phyloP scores from a whole-genome alignment of 2,329 filamentous ascomycete genomes.

The Emmonsia crescens region DNA sequence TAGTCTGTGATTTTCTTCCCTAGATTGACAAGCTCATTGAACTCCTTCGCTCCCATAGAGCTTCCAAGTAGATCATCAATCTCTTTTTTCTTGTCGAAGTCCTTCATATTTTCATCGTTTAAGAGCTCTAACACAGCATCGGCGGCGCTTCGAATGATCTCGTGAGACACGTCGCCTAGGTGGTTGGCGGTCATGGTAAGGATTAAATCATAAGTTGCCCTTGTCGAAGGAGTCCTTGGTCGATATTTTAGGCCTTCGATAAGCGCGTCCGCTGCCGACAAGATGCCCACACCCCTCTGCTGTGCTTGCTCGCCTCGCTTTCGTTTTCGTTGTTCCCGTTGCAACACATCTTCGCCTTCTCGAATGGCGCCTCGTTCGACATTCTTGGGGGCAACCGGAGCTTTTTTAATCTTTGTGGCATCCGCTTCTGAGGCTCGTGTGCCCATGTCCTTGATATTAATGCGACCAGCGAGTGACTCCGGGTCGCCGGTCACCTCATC shows the following conservation, averaged over 20 bases:
- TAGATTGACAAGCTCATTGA: conserved; percentile 91
- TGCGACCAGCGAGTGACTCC: conserved; percentile 87
- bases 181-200: conserved; percentile 79
- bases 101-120: conserved; percentile 92
- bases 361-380: conserved; percentile 64
- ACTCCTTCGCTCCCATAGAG: conserved; percentile 74
- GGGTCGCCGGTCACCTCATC: conserved; percentile 96
- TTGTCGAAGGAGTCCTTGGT: conserved; percentile 80
- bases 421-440: conserved; percentile 67
- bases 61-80: conserved; percentile 87
- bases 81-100: conserved; percentile 97
- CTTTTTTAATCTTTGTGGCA: conserved; percentile 72
- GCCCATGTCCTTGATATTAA: conserved; percentile 94
- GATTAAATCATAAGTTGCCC: conserved; percentile 89
- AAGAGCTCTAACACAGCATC: conserved; percentile 83
- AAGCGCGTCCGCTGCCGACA: conserved; percentile 72
- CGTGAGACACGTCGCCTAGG: conserved; percentile 84
- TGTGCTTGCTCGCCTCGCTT: conserved; percentile 64
- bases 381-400: conserved; percentile 51
- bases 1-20: conserved; percentile 99
- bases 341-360: conserved; percentile 74
- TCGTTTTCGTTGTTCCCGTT: conserved; percentile 75
- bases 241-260: conserved; percentile 89
- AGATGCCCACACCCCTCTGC: conserved; percentile 61
- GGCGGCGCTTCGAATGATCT: conserved; percentile 84